These are phyloP conservation scores for Mycosphaerella sp. DNA, from an alignment of 2,329 filamentous ascomycete species.

Conservation along the genomic window DNA sequence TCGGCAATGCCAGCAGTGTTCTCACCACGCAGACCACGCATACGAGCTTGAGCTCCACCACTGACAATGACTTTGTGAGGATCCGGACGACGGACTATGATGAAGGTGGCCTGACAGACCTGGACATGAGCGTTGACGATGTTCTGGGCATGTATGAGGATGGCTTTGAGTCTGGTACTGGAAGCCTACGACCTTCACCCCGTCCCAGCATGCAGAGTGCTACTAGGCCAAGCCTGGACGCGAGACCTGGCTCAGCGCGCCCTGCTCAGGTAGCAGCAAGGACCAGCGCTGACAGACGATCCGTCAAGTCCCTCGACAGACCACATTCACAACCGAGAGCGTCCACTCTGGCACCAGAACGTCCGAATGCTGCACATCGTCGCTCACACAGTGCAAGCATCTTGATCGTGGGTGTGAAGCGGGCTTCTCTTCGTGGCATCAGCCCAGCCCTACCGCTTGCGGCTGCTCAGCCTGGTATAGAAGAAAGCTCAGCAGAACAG, in stretches of 20 bases:
- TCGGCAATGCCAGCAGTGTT: conserved; percentile 49
- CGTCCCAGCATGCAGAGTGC: conserved; percentile 19
- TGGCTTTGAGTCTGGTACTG: conserved; percentile 42
- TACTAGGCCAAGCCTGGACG: conserved; percentile 11
- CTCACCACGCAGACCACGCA: conserved; percentile 75
- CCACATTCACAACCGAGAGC: conserved; percentile 20
- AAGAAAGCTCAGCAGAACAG: conserved; percentile 16
- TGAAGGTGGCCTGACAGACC: conserved; percentile 30
- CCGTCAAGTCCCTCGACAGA: conserved; percentile 19
- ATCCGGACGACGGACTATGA: conserved; percentile 40
- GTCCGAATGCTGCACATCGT: conserved; percentile 23
- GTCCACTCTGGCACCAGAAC: conserved; percentile 10
- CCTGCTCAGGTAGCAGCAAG: conserved; percentile 14
- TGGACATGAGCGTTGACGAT: conserved; percentile 54
- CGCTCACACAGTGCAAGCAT: conserved; percentile 32
- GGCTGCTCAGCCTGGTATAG: conserved; percentile 4
- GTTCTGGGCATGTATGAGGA: conserved; percentile 56
- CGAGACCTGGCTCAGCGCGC: conserved; percentile 18
- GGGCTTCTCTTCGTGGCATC: conserved; percentile 8
- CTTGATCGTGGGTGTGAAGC: conserved; percentile 19
- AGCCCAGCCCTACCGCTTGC: conserved; percentile 8
- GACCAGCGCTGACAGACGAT: conserved; percentile 18
- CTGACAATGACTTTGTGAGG: conserved; percentile 63
- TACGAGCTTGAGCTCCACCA: conserved; percentile 65
- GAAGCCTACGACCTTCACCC: conserved; percentile 17